phyloP scores from a whole-genome alignment of 129 eudicot genomes.

The Logfia minima region DNA sequence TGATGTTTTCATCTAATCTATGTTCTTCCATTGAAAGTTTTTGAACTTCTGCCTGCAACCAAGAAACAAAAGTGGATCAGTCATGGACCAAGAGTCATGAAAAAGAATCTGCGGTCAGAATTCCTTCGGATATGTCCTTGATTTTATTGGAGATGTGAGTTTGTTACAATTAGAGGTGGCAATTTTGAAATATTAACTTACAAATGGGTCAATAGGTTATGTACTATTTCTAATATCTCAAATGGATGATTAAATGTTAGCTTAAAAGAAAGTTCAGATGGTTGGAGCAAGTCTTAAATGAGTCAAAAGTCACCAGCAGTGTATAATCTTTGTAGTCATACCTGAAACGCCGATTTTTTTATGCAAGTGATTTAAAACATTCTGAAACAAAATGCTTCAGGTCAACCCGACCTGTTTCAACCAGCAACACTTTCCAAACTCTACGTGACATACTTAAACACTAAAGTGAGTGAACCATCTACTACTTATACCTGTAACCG shows the following conservation, averaged over 20 bases:
- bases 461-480: slow-evolving; percentile 9
- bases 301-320: background rate
- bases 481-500: slow-evolving; percentile 59
- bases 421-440: background rate
- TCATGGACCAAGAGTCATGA: background rate
- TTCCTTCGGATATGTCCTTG: background rate
- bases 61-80: slow-evolving; percentile 23
- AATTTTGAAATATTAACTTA: background rate
- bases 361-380: background rate
- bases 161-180: background rate
- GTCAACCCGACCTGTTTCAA: background rate
- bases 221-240: background rate
- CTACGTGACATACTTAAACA: background rate
- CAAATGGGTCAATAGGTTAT: background rate
- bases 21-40: slow-evolving; percentile 81
- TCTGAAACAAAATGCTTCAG: slow-evolving; percentile 2
- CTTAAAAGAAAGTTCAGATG: background rate
- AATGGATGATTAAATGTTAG: background rate
- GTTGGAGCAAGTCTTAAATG: background rate
- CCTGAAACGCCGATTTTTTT: no score
- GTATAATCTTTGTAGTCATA: background rate
- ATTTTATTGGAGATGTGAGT: background rate
- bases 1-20: slow-evolving; percentile 77
- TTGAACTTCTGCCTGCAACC: slow-evolving; percentile 75
- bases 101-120: background rate